A percentile compares a stretch with the other conserved stretches of the same genome.
Evolutionary conservation across 306 rosid genomes (phyloP).

Genomic region (Cicer bijugum): DNA sequence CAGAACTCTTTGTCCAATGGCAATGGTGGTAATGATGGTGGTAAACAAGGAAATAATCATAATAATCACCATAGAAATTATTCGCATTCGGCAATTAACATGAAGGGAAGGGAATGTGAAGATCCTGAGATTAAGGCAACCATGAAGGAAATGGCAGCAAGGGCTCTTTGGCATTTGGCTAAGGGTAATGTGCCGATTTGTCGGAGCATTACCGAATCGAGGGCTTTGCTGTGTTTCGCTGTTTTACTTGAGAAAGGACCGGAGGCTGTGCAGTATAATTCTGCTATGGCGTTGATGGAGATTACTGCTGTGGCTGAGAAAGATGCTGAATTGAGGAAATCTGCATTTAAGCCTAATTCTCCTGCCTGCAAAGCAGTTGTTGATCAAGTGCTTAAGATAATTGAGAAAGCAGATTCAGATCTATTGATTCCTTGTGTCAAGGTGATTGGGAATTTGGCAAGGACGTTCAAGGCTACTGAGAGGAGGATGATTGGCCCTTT

Average conservation of each 20-base stretch:
- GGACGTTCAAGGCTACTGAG: conserved; percentile 75
- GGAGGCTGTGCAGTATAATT: conserved; percentile 55
- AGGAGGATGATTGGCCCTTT: conserved; percentile 60
- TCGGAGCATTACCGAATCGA: conserved; percentile 66
- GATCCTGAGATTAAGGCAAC: conserved; percentile 57
- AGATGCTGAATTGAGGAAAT: conserved; percentile 63
- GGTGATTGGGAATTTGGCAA: conserved; percentile 66
- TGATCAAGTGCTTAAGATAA: conserved; percentile 61
- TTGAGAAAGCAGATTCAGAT: conserved; percentile 50
- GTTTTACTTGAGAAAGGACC: conserved; percentile 69
- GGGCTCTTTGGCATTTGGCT: conserved; percentile 67
- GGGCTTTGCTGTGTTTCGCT: conserved; percentile 77
- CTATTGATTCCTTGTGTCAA: conserved; percentile 57
- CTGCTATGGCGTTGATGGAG: conserved; percentile 71
- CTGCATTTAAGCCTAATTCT: conserved; percentile 79
- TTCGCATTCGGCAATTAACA: conserved; percentile 48
- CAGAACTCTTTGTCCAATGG: not conserved
- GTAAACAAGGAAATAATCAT: not conserved
- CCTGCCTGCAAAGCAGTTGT: conserved; percentile 72
- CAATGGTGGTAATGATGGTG: not conserved
- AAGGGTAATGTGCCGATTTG: conserved; percentile 65
- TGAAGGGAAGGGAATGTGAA: conserved; percentile 73
- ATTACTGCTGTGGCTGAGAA: conserved; percentile 69
- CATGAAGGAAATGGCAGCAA: conserved; percentile 80
- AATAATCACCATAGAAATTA: not conserved